phyloP scores from a whole-genome alignment of 352 stramenopile species.

The Saprolegnia parasitica region DNA sequence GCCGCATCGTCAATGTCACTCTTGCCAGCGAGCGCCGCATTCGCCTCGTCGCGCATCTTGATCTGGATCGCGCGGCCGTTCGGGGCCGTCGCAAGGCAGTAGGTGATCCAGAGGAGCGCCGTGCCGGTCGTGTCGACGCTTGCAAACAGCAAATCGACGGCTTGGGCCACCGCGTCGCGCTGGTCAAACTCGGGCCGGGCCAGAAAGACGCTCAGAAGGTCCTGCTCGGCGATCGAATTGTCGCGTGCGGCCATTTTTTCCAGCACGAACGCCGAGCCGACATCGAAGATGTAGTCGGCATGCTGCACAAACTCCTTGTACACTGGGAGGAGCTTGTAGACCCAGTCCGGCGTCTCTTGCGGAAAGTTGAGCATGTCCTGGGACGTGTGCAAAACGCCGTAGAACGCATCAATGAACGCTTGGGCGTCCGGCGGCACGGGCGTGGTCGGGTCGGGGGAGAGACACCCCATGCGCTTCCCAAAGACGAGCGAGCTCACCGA shows the following conservation, averaged over 20 bases:
- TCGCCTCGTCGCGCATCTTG: slow-evolving; percentile 3
- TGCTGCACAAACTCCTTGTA: background rate
- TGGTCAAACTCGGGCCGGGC: background rate
- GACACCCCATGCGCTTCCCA: slow-evolving; percentile 10
- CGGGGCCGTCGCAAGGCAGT: background rate
- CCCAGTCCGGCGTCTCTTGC: background rate
- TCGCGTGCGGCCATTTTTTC: background rate
- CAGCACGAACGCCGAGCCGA: background rate
- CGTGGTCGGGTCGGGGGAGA: background rate
- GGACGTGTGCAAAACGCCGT: background rate
- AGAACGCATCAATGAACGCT: background rate
- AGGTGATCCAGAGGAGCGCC: background rate
- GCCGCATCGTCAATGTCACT: background rate
- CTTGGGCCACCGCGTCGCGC: background rate
- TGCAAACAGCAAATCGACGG: background rate
- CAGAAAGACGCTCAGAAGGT: background rate
- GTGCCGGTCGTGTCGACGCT: background rate
- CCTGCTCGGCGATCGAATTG: background rate
- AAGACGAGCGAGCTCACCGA: background rate
- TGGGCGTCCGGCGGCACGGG: background rate
- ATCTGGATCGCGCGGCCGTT: background rate
- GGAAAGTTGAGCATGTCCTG: background rate
- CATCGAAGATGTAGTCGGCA: slow-evolving; percentile 2
- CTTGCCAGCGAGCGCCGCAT: background rate
- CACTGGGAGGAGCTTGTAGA: background rate